phyloP scores from a whole-genome alignment of 345 rosid species.

The Gossypium raimondii region DNA sequence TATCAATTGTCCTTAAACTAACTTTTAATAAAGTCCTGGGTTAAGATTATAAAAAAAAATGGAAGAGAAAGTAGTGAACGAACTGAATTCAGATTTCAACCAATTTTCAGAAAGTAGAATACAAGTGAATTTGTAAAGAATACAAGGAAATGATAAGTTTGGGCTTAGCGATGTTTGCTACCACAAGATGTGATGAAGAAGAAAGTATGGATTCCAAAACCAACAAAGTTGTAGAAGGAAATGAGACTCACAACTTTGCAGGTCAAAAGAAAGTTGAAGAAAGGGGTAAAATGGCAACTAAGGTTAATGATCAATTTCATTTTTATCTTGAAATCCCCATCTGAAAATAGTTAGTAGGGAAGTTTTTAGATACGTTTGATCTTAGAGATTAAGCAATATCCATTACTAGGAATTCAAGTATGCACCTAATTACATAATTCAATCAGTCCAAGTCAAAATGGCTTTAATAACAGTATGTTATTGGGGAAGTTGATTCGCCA shows the following conservation, averaged over 20 bases:
- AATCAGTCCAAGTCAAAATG: neutral
- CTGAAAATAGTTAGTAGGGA: neutral
- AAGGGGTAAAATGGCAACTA: neutral
- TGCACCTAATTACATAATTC: neutral
- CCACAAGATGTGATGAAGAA: neutral
- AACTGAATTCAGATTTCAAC: neutral
- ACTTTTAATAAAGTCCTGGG: neutral
- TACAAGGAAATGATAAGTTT: neutral
- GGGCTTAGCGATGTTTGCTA: neutral
- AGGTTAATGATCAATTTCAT: neutral
- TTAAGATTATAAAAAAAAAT: neutral
- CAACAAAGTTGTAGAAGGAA: neutral
- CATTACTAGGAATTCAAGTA: neutral
- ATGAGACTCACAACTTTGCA: neutral
- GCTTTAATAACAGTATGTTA: neutral
- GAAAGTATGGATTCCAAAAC: neutral
- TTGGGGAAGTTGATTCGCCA: neutral
- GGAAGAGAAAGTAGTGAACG: neutral
- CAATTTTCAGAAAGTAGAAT: neutral
- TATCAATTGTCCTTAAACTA: neutral
- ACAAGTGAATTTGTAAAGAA: neutral
- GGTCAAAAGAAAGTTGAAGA: neutral
- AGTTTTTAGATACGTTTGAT: neutral
- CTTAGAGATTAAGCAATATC: constrained; percentile 1
- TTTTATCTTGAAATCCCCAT: neutral